Evolutionary conservation across 2,329 filamentous ascomycete genomes (phyloP).

Genomic region (Acarospora socialis): DNA sequence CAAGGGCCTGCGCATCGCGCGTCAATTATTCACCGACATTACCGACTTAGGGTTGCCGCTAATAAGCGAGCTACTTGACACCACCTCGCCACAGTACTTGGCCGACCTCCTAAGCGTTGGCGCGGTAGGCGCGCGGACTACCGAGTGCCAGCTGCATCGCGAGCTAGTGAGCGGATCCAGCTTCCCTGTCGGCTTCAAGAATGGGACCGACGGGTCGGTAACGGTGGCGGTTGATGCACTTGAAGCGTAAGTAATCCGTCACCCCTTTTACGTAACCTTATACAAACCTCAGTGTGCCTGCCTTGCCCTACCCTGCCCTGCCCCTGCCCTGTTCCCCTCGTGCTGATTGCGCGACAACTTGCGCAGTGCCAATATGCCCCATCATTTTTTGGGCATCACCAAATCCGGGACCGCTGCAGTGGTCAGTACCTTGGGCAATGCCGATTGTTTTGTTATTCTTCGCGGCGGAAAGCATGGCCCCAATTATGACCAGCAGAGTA

Average conservation of each 20-base stretch:
- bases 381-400: slow-evolving; percentile 97
- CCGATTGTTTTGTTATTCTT: slow-evolving; percentile 93
- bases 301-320: too few species aligned
- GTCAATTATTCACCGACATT: slow-evolving; percentile 84
- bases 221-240: slow-evolving; percentile 92
- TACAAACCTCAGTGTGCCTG: too few species aligned
- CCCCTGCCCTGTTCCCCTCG: too few species aligned
- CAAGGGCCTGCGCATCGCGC: slow-evolving; percentile 85
- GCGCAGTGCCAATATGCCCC: too few species aligned
- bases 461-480: slow-evolving; percentile 85
- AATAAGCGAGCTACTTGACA: slow-evolving; percentile 96
- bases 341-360: too few species aligned
- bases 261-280: too few species aligned
- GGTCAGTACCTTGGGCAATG: slow-evolving; percentile 85
- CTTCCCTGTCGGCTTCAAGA: slow-evolving; percentile 99
- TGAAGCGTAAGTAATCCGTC: slow-evolving; percentile 43
- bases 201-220: slow-evolving; percentile 87
- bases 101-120: slow-evolving; percentile 91
- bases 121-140: slow-evolving; percentile 89
- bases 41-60: slow-evolving; percentile 83
- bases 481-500: slow-evolving; percentile 80
- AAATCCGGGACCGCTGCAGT: slow-evolving; percentile 95
- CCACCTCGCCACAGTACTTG: slow-evolving; percentile 94
- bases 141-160: slow-evolving; percentile 89
- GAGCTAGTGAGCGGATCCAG: slow-evolving; percentile 89